Base-by-base conservation (phyloP, 768 basidiomycete genomes). In the Suillus alpinus region DNA sequence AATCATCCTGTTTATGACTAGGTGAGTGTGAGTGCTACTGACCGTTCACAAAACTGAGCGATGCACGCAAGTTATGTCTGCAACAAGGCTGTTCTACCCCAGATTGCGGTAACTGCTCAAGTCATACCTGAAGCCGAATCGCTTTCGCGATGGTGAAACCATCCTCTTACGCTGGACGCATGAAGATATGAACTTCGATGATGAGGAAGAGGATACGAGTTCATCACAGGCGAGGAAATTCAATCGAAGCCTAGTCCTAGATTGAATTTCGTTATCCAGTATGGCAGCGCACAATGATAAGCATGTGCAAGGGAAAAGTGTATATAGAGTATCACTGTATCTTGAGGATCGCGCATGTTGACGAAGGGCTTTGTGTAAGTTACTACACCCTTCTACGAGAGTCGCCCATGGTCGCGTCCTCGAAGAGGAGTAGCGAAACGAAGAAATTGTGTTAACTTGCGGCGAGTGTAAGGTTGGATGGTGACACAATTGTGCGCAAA, bases 101-200 rank as follows among this genome's bases (percentile, higher is more conserved):
- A 18, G 18, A 43, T 43, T 18, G 41, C 41, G 12, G 16, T 4
- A 6, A 9, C n/a, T 43, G 18, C 13, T 43, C 41, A 43, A 8
- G 13, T 9, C 41, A 16, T 57, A 44, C n/a, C 23, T n/a, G 6
- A 57, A 44, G 31, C n/a, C 59, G 29, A 26, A 12, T 26, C 51
- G 59, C 29, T 60, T 55, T 34, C 59, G 52, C 20, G 41, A 56
- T 23, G 52, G 52, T 9, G 59, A 60, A n/a, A n/a, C 47, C 37
- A 36, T 8, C 18, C 59, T 55, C 43, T 29, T 60, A 36, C 52
- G 26, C n/a, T 56, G 59, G 59, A 29, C 59, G 16, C 7, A 29
- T 29, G 59, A 60, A 37, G 59, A 55, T 32, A 32, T 43, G n/a
- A 13, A 10, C 12, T 8, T 46, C 31, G n/a, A 55, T 32, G 52